Conservation (phyloP, 345 rosid genomes). For the Boechera retrofracta region DNA sequence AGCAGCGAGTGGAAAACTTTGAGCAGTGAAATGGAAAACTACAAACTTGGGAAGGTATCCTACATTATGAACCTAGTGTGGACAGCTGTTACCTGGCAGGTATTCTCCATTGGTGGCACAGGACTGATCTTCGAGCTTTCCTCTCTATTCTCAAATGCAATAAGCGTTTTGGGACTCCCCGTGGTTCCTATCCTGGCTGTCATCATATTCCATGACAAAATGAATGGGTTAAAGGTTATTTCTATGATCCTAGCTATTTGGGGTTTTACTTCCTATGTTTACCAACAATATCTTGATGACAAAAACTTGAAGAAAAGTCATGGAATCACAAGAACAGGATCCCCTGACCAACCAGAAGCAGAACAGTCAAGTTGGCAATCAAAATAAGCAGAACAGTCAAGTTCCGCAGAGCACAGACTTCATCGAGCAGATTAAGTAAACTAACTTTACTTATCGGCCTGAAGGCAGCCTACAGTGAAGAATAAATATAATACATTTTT, state of each 20-base stretch:
- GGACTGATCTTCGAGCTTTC: conserved; percentile 67
- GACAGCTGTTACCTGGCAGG: conserved; percentile 60
- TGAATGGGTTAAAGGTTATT: conserved; percentile 67
- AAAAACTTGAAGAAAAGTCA: conserved; percentile 22
- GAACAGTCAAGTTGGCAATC: conserved; percentile 20
- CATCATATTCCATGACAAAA: conserved; percentile 63
- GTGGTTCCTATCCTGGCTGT: conserved; percentile 67
- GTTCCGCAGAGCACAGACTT: conserved; percentile 10
- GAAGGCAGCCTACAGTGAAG: conserved; percentile 16
- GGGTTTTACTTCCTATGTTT: conserved; percentile 63
- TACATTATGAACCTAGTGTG: conserved; percentile 58
- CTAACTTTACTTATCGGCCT: conserved; percentile 12
- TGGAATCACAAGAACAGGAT: conserved; percentile 29
- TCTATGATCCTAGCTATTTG: conserved; percentile 68
- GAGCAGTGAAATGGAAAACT: conserved; percentile 54
- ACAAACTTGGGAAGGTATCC: conserved; percentile 54
- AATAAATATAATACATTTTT: conserved; percentile 5
- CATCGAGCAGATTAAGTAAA: conserved; percentile 6
- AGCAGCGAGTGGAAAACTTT: conserved; percentile 64
- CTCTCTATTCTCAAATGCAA: conserved; percentile 64
- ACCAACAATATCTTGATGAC: conserved; percentile 50
- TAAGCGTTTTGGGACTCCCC: conserved; percentile 65
- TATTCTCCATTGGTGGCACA: conserved; percentile 50
- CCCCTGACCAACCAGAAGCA: conserved; percentile 17
- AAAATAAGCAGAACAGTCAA: background rate